Evolutionary conservation across 345 rosid genomes (phyloP).

Genomic region (Camelina neglecta): DNA sequence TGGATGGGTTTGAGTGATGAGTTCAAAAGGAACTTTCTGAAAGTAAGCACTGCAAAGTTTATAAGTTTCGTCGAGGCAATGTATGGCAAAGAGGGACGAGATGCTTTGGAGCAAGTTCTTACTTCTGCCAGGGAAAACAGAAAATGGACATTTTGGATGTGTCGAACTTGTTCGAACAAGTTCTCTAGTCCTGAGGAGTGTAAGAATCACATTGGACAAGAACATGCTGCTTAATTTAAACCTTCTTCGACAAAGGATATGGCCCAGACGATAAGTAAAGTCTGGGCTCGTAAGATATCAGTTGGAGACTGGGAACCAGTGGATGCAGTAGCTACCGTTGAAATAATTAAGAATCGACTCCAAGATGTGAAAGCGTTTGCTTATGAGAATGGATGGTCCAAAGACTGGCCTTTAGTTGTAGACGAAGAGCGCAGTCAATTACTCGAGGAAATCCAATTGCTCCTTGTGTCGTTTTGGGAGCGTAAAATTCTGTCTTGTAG

Average conservation of each 20-base stretch:
- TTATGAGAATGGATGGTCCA: constrained; percentile 26
- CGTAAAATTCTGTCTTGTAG: constrained; percentile 12
- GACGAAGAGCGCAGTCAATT: constrained; percentile 14
- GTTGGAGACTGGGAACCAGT: constrained; percentile 26
- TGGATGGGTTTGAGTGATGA: constrained; percentile 4
- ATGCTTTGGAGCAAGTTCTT: constrained; percentile 8
- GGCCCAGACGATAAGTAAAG: background rate
- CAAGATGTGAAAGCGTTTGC: constrained; percentile 25
- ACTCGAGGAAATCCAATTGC: constrained; percentile 5
- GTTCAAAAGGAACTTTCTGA: constrained; percentile 10
- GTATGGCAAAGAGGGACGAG: constrained; percentile 12
- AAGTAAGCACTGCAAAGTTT: constrained; percentile 2
- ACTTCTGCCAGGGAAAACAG: background rate
- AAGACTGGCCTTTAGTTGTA: constrained; percentile 14
- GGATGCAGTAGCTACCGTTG: constrained; percentile 6
- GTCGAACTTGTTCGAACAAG: constrained; percentile 4
- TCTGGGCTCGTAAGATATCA: background rate
- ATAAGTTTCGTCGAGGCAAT: background rate
- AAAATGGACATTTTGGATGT: constrained; percentile 21
- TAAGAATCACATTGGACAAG: constrained; percentile 20
- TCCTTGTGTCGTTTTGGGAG: constrained; percentile 11
- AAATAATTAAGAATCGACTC: constrained; percentile 15
- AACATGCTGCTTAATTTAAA: background rate
- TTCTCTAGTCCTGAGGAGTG: background rate
- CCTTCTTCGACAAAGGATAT: background rate